Evolutionary conservation across 768 basidiomycete species (phyloP).

Genomic region (Tricholomella constricta): DNA sequence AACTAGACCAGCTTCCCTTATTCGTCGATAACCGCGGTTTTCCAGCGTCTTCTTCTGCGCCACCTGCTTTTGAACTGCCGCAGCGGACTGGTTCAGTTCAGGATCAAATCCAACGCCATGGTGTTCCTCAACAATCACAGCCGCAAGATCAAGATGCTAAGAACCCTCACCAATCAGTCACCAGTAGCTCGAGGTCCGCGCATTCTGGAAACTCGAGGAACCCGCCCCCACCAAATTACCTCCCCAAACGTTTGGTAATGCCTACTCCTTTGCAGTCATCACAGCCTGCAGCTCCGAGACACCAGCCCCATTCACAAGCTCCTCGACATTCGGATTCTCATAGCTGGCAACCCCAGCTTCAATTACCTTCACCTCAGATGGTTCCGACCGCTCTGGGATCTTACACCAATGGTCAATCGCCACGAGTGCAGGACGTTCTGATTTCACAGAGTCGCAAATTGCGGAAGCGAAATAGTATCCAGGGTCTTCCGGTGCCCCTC

Average conservation of each 20-base stretch:
- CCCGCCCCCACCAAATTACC: constrained; percentile 31
- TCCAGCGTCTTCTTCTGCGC: constrained; percentile 8
- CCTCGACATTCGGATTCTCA: constrained; percentile 7
- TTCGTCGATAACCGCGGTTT: constrained; percentile 13
- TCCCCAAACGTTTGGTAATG: constrained; percentile 75
- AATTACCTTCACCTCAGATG: constrained; percentile 9
- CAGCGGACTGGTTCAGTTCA: neutral
- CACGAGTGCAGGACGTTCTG: constrained; percentile 22
- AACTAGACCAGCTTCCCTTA: constrained; percentile 9
- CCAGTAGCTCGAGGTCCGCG: constrained; percentile 15
- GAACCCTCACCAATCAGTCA: constrained; percentile 16
- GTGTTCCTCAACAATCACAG: neutral
- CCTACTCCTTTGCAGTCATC: constrained; percentile 60
- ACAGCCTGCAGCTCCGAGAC: constrained; percentile 15
- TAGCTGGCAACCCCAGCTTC: constrained; percentile 15
- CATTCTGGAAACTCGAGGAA: constrained; percentile 15
- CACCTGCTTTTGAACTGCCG: constrained; percentile 4
- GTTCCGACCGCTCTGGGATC: constrained; percentile 3
- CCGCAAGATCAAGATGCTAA: constrained; percentile 1
- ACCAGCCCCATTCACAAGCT: constrained; percentile 15
- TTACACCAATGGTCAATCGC: constrained; percentile 7
- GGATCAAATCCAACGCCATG: neutral
- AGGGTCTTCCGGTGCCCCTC: constrained; percentile 19
- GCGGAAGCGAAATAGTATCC: constrained; percentile 24
- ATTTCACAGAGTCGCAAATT: constrained; percentile 28